These are phyloP conservation scores for Saturnispora silvae DNA, from an alignment of 805 yeast species.

Conservation along the genomic window DNA sequence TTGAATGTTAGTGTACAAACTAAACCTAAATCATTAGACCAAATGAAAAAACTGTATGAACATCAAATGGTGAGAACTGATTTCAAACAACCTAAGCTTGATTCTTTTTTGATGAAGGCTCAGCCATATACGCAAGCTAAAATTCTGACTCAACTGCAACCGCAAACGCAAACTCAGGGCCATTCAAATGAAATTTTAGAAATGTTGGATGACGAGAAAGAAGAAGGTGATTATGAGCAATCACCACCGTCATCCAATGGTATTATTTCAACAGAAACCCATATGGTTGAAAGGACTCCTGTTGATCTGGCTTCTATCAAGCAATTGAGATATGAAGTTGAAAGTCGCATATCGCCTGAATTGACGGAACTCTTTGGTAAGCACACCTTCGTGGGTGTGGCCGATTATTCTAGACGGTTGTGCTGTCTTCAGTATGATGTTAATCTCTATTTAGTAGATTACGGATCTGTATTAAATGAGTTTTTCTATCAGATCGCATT, in stretches of 20 bases:
- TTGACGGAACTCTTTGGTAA: conserved; percentile 61
- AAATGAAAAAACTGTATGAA: conserved; percentile 38
- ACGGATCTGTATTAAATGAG: conserved; percentile 55
- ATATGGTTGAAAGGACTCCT: conserved; percentile 5
- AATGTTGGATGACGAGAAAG: neutral
- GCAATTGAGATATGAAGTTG: conserved; percentile 43
- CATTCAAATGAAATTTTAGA: neutral
- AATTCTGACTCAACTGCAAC: neutral
- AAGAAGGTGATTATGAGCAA: neutral
- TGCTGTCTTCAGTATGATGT: conserved; percentile 82
- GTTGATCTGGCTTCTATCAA: conserved; percentile 23
- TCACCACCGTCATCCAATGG: neutral
- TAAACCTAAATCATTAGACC: conserved; percentile 7
- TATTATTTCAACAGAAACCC: conserved; percentile 4
- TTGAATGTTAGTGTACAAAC: conserved; percentile 1
- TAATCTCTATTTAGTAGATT: conserved; percentile 68
- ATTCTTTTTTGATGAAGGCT: conserved; percentile 27
- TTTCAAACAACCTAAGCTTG: conserved; percentile 46
- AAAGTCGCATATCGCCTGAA: conserved; percentile 33
- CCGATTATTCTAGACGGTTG: conserved; percentile 58
- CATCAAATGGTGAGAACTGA: conserved; percentile 66
- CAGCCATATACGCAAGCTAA: conserved; percentile 1
- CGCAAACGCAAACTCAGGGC: neutral
- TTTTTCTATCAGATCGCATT: conserved; percentile 76
- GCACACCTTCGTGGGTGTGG: conserved; percentile 70